Evolutionary conservation across 1,284 basidiomycete genomes (phyloP), one percentile per base, ranked within the genome.

Genomic region (Austroboletus niveus): DNA sequence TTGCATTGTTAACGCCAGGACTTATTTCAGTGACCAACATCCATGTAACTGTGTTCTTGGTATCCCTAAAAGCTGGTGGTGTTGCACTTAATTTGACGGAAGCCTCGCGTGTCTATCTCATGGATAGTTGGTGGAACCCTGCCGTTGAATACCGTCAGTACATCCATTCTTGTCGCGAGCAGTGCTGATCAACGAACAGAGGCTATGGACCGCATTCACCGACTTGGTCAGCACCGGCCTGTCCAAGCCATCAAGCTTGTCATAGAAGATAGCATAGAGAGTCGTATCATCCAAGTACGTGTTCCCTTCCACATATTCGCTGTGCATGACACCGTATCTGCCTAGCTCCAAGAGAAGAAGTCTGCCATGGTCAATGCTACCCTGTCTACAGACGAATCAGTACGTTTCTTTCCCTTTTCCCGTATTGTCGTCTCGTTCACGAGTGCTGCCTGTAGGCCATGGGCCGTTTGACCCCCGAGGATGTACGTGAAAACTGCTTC

Each of bases 131-230:
- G 90, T 94, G 93, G 92, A 94, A 95, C 65, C 92, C 92, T 12
- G 88, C 89, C 17, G 88, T 89, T 52, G 84, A 87, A 71, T 89
- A 77, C 63, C 86, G 86, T 88, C 63, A 67, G 84, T 74, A 53
- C 14, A 24, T 6, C n/a, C 40, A 8, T 15, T 5, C 44, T 39
- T 22, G 29, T 27, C 0, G 20, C 34, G 36, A 44, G 5, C 31
- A n/a, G 40, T 56, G 51, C 60, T 60, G 48, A 67, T 35, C 27
- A 15, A 32, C 40, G 45, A 57, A 53, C 77, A 91, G 89, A 98
- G 80, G 95, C 95, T 3, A 97, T 97, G 94, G 95, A 98, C 70
- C 89, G 95, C 53, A 94, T 94, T 53, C 92, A 94, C 71, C 86
- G 92, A 57, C 76, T 96, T 34, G 94, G 93, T 17, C 94, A 98